Evolutionary conservation across 495 filamentous ascomycete genomes (phyloP).

Genomic region (Hypoxylon cercidicola): DNA sequence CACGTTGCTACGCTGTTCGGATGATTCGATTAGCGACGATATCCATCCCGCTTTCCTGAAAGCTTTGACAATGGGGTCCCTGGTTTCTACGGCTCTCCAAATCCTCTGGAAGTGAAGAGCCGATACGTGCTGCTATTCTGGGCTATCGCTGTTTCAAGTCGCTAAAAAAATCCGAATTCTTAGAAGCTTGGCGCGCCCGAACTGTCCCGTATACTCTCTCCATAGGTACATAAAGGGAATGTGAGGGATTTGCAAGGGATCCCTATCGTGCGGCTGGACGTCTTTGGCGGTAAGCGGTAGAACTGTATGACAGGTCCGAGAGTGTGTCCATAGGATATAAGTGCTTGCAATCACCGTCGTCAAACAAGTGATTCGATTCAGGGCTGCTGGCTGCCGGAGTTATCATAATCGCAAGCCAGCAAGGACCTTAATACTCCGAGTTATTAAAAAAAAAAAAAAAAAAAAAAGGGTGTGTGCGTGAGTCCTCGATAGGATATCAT

Average conservation of each 20-base stretch:
- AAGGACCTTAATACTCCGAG: slow-evolving; percentile 6
- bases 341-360: background rate
- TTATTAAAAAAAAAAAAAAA: background rate
- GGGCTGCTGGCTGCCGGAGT: background rate
- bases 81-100: slow-evolving; percentile 3
- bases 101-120: slow-evolving; percentile 15
- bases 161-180: slow-evolving; percentile 23
- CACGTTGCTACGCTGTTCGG: background rate
- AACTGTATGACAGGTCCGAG: slow-evolving; percentile 5
- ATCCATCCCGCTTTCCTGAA: slow-evolving; percentile 2
- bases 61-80: slow-evolving; percentile 9
- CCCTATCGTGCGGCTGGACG: slow-evolving; percentile 12
- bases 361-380: background rate
- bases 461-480: slow-evolving; percentile 13
- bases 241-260: slow-evolving; percentile 35
- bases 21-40: slow-evolving; percentile 9
- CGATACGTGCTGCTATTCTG: slow-evolving; percentile 12
- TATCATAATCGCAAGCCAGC: background rate
- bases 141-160: slow-evolving; percentile 31
- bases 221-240: slow-evolving; percentile 13
- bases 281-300: slow-evolving; percentile 16
- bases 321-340: background rate
- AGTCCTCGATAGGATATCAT: background rate
- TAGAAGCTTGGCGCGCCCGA: slow-evolving; percentile 28
- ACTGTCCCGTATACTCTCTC: slow-evolving; percentile 7